Percentiles rank a stretch among this genome's conserved stretches.
These are phyloP conservation scores for Fusarium marasasianum DNA, from an alignment of 2,329 filamentous ascomycete genomes.

Conservation along the genomic window DNA sequence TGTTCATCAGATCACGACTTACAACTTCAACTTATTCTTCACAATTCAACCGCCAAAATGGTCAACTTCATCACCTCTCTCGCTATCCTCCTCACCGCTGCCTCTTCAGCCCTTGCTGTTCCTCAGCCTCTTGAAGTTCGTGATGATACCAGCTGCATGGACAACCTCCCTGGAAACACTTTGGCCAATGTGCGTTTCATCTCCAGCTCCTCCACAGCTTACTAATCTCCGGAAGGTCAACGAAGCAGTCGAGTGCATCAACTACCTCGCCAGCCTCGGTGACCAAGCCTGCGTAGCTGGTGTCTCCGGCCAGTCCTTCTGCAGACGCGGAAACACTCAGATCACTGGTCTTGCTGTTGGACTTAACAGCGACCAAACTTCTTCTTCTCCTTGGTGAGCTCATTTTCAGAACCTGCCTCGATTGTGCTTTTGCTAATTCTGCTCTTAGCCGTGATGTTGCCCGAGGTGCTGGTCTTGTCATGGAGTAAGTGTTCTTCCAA, in stretches of 20 bases:
- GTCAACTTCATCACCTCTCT: slow-evolving; percentile 9
- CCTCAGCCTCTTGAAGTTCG: not conserved
- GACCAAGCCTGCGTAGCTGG: not conserved
- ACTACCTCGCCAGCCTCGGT: slow-evolving; percentile 21
- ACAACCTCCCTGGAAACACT: not conserved
- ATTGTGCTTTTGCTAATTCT: not conserved
- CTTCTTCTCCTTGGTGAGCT: slow-evolving; percentile 8
- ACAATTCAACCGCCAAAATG: slow-evolving; percentile 12
- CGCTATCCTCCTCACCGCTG: not conserved
- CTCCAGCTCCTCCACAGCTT: rapidly evolving
- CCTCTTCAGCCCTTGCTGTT: not conserved
- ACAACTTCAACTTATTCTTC: not conserved
- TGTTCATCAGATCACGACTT: not conserved
- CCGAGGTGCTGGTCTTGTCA: slow-evolving; percentile 9
- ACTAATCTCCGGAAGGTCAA: not conserved
- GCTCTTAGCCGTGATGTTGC: slow-evolving; percentile 10
- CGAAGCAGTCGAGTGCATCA: slow-evolving; percentile 14
- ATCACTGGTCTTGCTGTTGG: slow-evolving; percentile 1
- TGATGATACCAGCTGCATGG: not conserved
- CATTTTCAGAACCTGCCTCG: rapidly evolving
- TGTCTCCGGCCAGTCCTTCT: slow-evolving; percentile 2
- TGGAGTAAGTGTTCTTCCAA: not conserved
- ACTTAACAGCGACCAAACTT: not conserved
- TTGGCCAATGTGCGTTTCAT: not conserved
- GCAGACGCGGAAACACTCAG: slow-evolving; percentile 20